Conservation (phyloP, 2,329 filamentous ascomycete species). For the Canariomyces notabilis region DNA sequence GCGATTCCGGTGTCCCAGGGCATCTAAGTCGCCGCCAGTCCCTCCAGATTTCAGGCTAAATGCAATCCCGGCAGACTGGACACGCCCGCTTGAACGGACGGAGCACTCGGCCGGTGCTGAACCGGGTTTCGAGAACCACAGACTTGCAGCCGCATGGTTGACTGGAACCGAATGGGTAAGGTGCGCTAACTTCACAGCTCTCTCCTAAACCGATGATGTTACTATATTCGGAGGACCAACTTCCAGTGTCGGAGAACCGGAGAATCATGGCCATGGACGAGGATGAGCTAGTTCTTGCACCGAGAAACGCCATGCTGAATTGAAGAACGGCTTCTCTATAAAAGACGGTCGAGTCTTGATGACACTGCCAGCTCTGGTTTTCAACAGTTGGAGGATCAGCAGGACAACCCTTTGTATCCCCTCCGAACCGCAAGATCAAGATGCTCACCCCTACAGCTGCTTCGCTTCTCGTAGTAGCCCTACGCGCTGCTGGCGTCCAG, state of each 20-base stretch:
- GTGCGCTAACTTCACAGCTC: no score
- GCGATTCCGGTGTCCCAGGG: not conserved
- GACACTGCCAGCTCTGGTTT: not conserved
- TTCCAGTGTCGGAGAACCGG: no score
- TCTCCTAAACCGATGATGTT: no score
- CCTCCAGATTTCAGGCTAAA: not conserved
- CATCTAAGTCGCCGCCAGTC: not conserved
- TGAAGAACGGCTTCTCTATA: no score
- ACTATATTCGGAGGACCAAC: no score
- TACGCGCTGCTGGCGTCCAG: slow-evolving; percentile 15
- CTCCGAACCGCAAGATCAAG: not conserved
- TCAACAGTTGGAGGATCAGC: not conserved
- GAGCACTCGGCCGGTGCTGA: no score
- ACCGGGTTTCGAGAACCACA: no score
- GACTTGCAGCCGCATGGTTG: no score
- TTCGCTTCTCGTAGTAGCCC: slow-evolving; percentile 16
- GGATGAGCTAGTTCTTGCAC: no score
- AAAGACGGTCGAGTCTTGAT: not conserved
- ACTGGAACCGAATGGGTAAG: no score
- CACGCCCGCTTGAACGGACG: not conserved
- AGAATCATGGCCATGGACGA: no score
- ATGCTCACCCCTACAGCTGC: slow-evolving; percentile 17
- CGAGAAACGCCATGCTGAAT: no score
- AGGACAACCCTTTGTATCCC: not conserved
- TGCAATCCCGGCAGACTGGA: not conserved